Evolutionary conservation across 2,329 filamentous ascomycete species (phyloP), one percentile per base, ranked within the genome.

Genomic region (Colletotrichum somersetense): DNA sequence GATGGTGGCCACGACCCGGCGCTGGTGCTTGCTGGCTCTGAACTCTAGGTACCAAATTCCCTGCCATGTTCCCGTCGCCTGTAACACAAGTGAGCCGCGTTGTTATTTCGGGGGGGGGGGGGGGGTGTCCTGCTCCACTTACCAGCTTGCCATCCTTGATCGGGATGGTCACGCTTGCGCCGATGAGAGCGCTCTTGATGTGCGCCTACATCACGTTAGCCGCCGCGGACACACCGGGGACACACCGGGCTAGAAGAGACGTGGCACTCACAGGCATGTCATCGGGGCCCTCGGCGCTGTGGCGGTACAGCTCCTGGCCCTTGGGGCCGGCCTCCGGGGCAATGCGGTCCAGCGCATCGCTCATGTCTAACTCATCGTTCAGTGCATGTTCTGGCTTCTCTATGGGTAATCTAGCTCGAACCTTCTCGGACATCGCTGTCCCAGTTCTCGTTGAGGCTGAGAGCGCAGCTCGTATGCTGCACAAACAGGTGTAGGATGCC

Each of bases 11-110:
- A 99, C 91, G 16, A 98, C 89, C 80, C 91, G 93, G 78, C 96
- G 89, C 74, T 89, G 86, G 82, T 98, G 95, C 82, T 90, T 94
- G 76, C 85, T 85, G 12, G 86, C 88, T 68, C 96, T 88, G 80
- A 98, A 98, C 83, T 98, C 96, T 75, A 98, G 84, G 81, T 97
- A 97, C 93, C 94, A 98, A 72, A 98, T 96, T 0, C 96, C 90
- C 78, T 96, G 93, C 93, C 93, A 96, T 5, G 90, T 92, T 30
- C 91, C 91, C 16, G 88, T 89, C 30, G 87, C 87, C 86, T 89
- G 64, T 56, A 40, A n/a, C 26, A 12, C 48, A 18, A 23, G 35
- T 44, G 30, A 62, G 16, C 56, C n/a, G 26, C 1, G 18, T n/a
- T 10, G 33, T 40, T 10, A 4, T 20, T 8, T n/a, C 18, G 16